Evolutionary conservation across 768 basidiomycete species (phyloP).

Genomic region (Boletus rubroflammeus): DNA sequence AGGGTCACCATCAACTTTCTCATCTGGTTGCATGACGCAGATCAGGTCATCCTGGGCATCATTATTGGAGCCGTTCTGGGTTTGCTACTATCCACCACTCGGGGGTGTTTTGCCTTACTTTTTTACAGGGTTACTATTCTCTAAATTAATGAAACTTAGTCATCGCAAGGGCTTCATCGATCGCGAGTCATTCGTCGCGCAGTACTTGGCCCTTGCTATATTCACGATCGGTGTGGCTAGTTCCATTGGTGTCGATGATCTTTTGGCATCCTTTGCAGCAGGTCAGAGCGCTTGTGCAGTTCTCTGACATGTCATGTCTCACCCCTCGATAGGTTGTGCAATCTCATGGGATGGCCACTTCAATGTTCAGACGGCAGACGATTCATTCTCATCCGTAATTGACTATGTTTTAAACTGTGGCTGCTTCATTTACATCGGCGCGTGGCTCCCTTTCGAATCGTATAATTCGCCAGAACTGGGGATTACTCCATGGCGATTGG

Average conservation of each 20-base stretch:
- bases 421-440: constrained; percentile 83
- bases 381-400: constrained; percentile 85
- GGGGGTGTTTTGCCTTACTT: neutral
- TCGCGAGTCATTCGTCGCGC: constrained; percentile 83
- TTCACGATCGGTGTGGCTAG: constrained; percentile 78
- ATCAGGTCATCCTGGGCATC: constrained; percentile 78
- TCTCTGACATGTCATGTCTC: neutral
- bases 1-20: neutral
- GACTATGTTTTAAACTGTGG: constrained; percentile 81
- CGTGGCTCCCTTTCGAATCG: constrained; percentile 70
- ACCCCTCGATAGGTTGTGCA: constrained; percentile 59
- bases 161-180: constrained; percentile 64
- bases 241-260: constrained; percentile 80
- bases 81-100: constrained; percentile 10
- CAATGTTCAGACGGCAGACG: constrained; percentile 76
- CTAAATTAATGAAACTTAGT: constrained; percentile 67
- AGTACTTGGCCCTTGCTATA: constrained; percentile 70
- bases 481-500: constrained; percentile 66
- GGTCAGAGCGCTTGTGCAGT: constrained; percentile 37
- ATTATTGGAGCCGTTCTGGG: constrained; percentile 59
- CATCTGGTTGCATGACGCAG: constrained; percentile 35
- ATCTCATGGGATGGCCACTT: constrained; percentile 91
- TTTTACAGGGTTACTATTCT: constrained; percentile 59
- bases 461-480: constrained; percentile 58
- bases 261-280: constrained; percentile 85